Conservation (phyloP, 116 monocot species). For the Cymodocea nodosa region DNA sequence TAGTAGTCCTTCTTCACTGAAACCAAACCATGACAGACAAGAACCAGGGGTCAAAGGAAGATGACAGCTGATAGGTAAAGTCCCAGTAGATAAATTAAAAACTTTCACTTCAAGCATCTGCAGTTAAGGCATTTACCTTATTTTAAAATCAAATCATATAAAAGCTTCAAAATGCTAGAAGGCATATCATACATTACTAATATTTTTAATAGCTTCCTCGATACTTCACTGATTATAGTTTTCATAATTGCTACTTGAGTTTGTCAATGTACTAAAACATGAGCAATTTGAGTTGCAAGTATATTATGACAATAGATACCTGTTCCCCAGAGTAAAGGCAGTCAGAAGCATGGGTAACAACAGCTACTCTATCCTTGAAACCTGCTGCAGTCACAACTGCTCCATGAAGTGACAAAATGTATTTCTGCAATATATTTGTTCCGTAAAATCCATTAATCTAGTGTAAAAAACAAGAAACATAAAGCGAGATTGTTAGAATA, state of each 20-base stretch:
- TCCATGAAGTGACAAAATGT: constrained; percentile 70
- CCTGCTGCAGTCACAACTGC: constrained; percentile 82
- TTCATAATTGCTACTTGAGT: too few relatives aligned
- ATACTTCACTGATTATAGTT: too few relatives aligned
- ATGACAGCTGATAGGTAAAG: constrained; percentile 33
- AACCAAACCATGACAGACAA: constrained; percentile 82
- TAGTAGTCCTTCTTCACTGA: constrained; percentile 87
- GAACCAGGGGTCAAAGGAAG: constrained; percentile 70
- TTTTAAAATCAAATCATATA: too few relatives aligned
- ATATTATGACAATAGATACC: constrained; percentile 19
- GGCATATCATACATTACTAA: too few relatives aligned
- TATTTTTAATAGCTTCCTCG: too few relatives aligned
- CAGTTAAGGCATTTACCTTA: neutral
- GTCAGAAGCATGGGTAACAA: constrained; percentile 83
- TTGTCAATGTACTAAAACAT: too few relatives aligned
- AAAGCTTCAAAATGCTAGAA: too few relatives aligned
- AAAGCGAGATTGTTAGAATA: too few relatives aligned
- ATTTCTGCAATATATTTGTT: constrained; percentile 41
- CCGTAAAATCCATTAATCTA: neutral
- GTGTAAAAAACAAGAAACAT: neutral
- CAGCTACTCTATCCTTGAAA: constrained; percentile 54
- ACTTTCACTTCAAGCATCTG: constrained; percentile 77
- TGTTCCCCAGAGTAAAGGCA: constrained; percentile 83
- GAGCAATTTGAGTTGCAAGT: too few relatives aligned
- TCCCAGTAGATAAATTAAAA: constrained; percentile 50